Evolutionary conservation across 2,329 filamentous ascomycete species (phyloP).

Genomic region (Aspergillus latus): DNA sequence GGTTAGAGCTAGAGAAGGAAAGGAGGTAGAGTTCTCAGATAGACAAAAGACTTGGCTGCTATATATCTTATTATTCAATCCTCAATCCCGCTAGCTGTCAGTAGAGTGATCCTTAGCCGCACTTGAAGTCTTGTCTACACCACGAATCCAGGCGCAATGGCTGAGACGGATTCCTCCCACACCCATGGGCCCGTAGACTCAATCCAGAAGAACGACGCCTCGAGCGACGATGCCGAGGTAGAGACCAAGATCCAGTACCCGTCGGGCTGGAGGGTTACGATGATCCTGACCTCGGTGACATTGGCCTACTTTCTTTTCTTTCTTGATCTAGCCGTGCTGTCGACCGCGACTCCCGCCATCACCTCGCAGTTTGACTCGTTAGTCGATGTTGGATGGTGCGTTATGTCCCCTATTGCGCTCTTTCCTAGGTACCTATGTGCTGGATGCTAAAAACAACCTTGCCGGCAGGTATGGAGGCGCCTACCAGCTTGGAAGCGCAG

Average conservation of each 20-base stretch:
- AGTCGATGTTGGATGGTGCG: conserved; percentile 7
- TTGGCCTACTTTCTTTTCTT: conserved; percentile 28
- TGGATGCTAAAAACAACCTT: too few species aligned
- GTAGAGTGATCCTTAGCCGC: neutral
- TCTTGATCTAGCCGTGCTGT: conserved; percentile 19
- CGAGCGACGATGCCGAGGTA: conserved; percentile 16
- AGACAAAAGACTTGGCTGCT: neutral
- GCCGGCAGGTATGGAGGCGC: conserved; percentile 3
- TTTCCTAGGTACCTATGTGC: too few species aligned
- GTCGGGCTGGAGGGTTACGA: conserved; percentile 16
- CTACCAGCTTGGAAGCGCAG: conserved; percentile 3
- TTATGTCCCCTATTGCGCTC: neutral
- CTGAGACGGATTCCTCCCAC: neutral
- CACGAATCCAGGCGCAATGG: neutral
- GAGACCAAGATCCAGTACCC: conserved; percentile 20
- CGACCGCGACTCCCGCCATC: conserved; percentile 35
- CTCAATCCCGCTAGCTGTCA: neutral
- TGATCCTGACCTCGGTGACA: conserved; percentile 26
- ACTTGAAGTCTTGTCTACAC: neutral
- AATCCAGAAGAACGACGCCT: conserved; percentile 13
- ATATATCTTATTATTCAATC: neutral
- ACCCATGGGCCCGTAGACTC: neutral
- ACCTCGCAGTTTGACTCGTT: conserved; percentile 32
- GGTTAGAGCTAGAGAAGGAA: too few species aligned
- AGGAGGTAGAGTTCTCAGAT: neutral